Percentiles rank a stretch among this genome's conserved stretches.
Conservation (phyloP, 179 eudicot species). For the Beta lomatogona region DNA sequence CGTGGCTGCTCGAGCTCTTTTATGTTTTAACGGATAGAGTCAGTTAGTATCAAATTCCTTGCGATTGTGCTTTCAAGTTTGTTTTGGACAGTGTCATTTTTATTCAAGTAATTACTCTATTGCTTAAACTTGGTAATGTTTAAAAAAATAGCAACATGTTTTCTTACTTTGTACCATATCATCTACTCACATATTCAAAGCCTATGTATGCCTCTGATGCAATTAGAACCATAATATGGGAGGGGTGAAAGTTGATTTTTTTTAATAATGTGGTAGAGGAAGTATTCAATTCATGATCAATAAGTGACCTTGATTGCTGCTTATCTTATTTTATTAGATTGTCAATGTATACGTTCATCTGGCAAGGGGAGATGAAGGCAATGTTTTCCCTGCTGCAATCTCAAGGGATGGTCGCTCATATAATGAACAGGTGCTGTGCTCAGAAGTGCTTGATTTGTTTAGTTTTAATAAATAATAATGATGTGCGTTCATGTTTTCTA, state of each 20-base stretch:
- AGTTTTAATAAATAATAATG: background rate
- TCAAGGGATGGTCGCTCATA: conserved; percentile 95
- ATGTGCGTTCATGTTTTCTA: background rate
- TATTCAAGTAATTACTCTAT: background rate
- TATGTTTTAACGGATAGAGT: background rate
- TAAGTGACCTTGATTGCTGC: background rate
- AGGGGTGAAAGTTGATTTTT: no score
- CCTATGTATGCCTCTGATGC: background rate
- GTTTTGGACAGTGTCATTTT: background rate
- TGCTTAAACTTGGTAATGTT: background rate
- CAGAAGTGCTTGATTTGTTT: background rate
- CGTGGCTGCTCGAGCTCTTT: background rate
- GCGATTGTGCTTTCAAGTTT: background rate
- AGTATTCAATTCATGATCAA: background rate
- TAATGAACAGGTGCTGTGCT: conserved; percentile 70
- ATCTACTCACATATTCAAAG: background rate
- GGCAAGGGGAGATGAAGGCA: conserved; percentile 83
- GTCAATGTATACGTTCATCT: conserved; percentile 88
- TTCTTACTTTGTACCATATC: background rate
- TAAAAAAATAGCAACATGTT: background rate
- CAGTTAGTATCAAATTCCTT: background rate
- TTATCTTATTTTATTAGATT: conserved; percentile 53
- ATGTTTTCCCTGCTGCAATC: conserved; percentile 86
- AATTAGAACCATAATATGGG: background rate
- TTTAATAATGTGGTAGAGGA: background rate